These are phyloP conservation scores for Dioscorea dumetorum DNA, from an alignment of 106 monocot genomes.

Conservation along the genomic window DNA sequence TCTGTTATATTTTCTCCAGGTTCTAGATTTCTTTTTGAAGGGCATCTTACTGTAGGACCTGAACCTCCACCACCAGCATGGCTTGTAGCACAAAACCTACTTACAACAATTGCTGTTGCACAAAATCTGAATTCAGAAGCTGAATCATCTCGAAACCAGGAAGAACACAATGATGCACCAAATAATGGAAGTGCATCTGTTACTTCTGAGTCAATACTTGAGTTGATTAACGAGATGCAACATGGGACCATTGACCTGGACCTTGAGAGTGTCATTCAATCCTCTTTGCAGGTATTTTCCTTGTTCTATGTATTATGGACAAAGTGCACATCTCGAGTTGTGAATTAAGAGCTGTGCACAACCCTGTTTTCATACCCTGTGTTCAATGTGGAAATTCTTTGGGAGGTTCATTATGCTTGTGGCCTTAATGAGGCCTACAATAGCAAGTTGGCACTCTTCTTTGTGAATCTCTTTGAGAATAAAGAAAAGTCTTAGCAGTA, in stretches of 20 bases:
- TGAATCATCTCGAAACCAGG: conserved; percentile 46
- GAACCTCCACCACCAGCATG: conserved; percentile 94
- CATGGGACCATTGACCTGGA: conserved; percentile 38
- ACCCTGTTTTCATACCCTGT: no score
- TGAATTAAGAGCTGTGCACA: no score
- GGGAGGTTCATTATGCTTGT: no score
- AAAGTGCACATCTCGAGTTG: no score
- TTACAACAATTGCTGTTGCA: conserved; percentile 53
- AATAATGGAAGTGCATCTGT: conserved; percentile 15
- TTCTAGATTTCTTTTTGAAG: conserved; percentile 88
- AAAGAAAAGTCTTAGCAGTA: no score
- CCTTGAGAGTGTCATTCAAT: conserved; percentile 74
- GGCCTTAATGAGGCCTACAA: no score
- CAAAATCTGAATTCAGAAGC: conserved; percentile 52
- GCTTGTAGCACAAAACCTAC: conserved; percentile 91
- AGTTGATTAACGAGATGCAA: conserved; percentile 52
- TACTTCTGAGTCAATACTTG: conserved; percentile 39
- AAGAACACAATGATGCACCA: conserved; percentile 10
- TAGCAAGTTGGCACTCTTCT: no score
- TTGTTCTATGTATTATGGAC: no score
- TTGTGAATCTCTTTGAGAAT: no score
- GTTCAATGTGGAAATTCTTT: no score
- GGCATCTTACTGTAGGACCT: conserved; percentile 74
- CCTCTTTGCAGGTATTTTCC: conserved; percentile 65
- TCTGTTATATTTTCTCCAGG: conserved; percentile 17